Evolutionary conservation across 352 stramenopile genomes (phyloP).

Genomic region (Globisporangium canariense): DNA sequence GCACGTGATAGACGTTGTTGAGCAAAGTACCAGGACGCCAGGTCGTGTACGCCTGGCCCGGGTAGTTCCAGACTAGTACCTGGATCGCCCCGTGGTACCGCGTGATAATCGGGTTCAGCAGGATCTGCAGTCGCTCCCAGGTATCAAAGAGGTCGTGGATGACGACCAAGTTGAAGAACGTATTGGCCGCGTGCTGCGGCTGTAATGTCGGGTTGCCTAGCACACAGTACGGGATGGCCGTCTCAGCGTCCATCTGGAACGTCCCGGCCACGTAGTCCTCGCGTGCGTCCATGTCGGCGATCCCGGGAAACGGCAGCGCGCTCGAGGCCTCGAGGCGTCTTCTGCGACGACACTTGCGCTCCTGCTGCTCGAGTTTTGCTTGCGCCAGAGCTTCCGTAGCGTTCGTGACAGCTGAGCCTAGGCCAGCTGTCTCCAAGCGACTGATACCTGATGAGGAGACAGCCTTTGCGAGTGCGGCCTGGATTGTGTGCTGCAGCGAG

Average conservation of each 20-base stretch:
- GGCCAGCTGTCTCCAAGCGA: background rate
- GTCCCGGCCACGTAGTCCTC: constrained; percentile 49
- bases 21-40: constrained; percentile 87
- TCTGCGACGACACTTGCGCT: constrained; percentile 29
- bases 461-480: constrained; percentile 59
- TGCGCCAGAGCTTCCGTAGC: constrained; percentile 40
- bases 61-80: constrained; percentile 96
- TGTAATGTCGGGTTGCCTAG: constrained; percentile 47
- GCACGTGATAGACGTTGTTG: constrained; percentile 91
- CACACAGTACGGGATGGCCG: constrained; percentile 89
- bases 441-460: background rate
- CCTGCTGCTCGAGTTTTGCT: constrained; percentile 39
- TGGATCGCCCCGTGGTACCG: constrained; percentile 84
- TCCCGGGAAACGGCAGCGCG: constrained; percentile 38
- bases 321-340: constrained; percentile 40
- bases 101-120: constrained; percentile 86
- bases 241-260: constrained; percentile 93
- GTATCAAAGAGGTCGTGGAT: constrained; percentile 96
- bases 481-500: constrained; percentile 72
- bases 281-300: constrained; percentile 45
- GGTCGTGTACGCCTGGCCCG: constrained; percentile 93
- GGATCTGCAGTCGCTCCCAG: constrained; percentile 92
- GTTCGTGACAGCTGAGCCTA: constrained; percentile 21
- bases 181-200: constrained; percentile 24
- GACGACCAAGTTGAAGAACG: constrained; percentile 94